phyloP scores from a whole-genome alignment of 208 protist species.

The Trypanosoma scelopori region DNA sequence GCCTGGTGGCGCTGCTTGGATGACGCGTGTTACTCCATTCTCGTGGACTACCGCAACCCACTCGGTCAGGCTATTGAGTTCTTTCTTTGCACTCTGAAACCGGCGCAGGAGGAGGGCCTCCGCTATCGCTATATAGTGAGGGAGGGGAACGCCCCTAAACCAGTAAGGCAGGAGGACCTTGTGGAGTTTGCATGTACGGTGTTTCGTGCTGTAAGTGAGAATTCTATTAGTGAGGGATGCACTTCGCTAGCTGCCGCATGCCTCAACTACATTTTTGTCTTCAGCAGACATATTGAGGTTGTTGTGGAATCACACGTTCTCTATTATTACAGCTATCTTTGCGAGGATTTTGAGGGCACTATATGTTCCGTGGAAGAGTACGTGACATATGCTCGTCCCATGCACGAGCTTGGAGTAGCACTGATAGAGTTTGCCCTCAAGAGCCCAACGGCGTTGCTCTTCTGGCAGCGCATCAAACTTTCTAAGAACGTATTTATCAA shows the following conservation, averaged over 20 bases:
- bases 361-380: slow-evolving; percentile 86
- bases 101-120: slow-evolving; percentile 63
- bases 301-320: slow-evolving; percentile 76
- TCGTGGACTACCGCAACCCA: slow-evolving; percentile 67
- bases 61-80: slow-evolving; percentile 76
- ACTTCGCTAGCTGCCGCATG: slow-evolving; percentile 78
- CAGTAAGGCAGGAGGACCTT: slow-evolving; percentile 53
- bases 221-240: slow-evolving; percentile 75
- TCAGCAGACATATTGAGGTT: slow-evolving; percentile 63
- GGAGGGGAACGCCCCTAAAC: slow-evolving; percentile 16
- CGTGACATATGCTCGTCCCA: slow-evolving; percentile 71
- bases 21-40: slow-evolving; percentile 62
- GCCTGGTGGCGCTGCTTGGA: slow-evolving; percentile 83
- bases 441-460: slow-evolving; percentile 67
- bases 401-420: slow-evolving; percentile 71
- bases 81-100: slow-evolving; percentile 64
- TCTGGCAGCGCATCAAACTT: slow-evolving; percentile 79
- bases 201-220: slow-evolving; percentile 78
- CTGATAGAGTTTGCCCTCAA: slow-evolving; percentile 84
- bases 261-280: slow-evolving; percentile 82
- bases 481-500: slow-evolving; percentile 78
- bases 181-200: slow-evolving; percentile 72
- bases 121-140: slow-evolving; percentile 66
- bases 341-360: slow-evolving; percentile 75
- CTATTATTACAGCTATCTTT: slow-evolving; percentile 82